phyloP scores from a whole-genome alignment of 495 filamentous ascomycete species.

The Elaphomyces granulatus region DNA sequence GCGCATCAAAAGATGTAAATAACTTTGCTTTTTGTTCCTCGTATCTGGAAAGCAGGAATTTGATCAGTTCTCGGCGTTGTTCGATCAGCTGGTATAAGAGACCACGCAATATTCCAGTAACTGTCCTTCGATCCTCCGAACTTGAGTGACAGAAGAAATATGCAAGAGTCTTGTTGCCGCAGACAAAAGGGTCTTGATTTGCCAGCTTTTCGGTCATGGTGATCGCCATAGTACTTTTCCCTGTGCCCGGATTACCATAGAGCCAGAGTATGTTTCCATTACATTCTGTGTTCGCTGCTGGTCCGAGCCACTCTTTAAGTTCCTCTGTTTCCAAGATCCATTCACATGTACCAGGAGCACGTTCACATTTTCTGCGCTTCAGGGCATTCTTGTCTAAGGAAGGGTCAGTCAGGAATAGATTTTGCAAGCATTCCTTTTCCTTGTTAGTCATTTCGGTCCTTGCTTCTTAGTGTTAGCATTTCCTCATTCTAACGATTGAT shows the following conservation, averaged over 20 bases:
- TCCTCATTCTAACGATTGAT: not conserved
- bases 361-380: constrained; percentile 11
- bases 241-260: constrained; percentile 15
- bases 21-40: constrained; percentile 9
- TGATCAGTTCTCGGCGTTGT: constrained; percentile 6
- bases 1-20: constrained; percentile 17
- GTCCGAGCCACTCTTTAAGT: constrained; percentile 8
- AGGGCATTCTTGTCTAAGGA: constrained; percentile 8
- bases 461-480: no score
- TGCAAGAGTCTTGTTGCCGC: constrained; percentile 7
- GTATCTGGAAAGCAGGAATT: constrained; percentile 14
- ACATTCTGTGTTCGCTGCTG: not conserved
- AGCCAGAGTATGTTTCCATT: constrained; percentile 11
- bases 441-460: not conserved
- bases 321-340: constrained; percentile 17
- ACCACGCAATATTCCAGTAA: constrained; percentile 11
- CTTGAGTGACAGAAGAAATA: constrained; percentile 21
- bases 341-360: constrained; percentile 13
- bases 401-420: constrained; percentile 11
- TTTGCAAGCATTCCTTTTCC: constrained; percentile 5
- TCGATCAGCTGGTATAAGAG: constrained; percentile 17
- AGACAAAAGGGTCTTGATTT: constrained; percentile 4
- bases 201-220: constrained; percentile 11
- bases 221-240: constrained; percentile 18
- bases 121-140: constrained; percentile 7